A percentile compares a stretch with the other conserved stretches of the same genome.
These are phyloP conservation scores for Phaeodactylum tricornutum DNA, from an alignment of 108 stramenopile species.

Conservation along the genomic window DNA sequence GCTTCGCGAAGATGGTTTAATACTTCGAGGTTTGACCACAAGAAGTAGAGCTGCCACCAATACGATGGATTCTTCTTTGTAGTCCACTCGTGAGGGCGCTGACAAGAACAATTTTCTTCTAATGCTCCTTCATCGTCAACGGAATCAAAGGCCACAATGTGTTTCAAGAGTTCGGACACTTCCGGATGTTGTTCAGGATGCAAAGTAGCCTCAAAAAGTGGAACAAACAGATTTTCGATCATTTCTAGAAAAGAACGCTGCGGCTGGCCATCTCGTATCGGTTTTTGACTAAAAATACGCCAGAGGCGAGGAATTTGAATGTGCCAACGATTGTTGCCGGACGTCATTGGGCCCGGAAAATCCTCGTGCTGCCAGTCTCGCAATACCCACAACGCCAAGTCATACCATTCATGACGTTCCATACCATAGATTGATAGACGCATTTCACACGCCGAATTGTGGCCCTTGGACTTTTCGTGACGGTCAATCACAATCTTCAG, in stretches of 20 bases:
- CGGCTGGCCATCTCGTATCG: constrained; percentile 21
- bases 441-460: constrained; percentile 89
- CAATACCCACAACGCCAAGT: constrained; percentile 79
- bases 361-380: constrained; percentile 59
- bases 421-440: constrained; percentile 95
- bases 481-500: constrained; percentile 84
- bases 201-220: constrained; percentile 95
- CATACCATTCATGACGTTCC: constrained; percentile 87
- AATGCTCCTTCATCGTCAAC: constrained; percentile 96
- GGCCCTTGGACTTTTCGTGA: constrained; percentile 84
- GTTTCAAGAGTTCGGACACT: constrained; percentile 86
- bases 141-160: constrained; percentile 96
- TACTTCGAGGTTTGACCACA: constrained; percentile 90
- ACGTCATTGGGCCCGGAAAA: constrained; percentile 72
- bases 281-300: constrained; percentile 83
- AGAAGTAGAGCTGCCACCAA: constrained; percentile 86
- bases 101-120: constrained; percentile 39
- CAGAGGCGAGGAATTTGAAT: constrained; percentile 96
- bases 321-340: constrained; percentile 95
- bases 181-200: constrained; percentile 89
- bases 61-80: constrained; percentile 78
- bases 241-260: constrained; percentile 77
- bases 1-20: constrained; percentile 81
- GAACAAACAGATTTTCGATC: constrained; percentile 94
- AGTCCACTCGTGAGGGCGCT: constrained; percentile 78